Base-by-base conservation (phyloP, 768 basidiomycete species). In the Phanerochaete carnosa region DNA sequence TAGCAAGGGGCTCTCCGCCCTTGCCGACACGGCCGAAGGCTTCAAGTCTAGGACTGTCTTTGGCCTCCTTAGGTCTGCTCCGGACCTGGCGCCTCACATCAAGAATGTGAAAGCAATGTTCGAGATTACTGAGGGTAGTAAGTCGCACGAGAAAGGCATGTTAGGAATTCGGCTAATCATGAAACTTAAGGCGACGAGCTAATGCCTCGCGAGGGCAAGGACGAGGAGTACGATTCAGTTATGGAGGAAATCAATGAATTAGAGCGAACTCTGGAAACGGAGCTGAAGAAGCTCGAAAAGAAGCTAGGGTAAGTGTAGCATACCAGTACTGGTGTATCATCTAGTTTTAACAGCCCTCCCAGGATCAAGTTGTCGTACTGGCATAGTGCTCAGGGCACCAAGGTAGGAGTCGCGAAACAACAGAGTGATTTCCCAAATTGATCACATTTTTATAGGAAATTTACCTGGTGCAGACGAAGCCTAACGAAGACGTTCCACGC, bases 321-420 rank as follows among this genome's bases (percentile, higher is more conserved):
- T 33, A 45, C 9, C 35, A 54, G 62, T 23, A 43, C 53, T 32
- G 22, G 16, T n/a, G 28, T 29, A 16, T 32, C 30, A 2, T 19
- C n/a, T 55, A 28, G 51, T 22, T 62, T 53, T 64, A 45, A 66
- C 47, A 53, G 75, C 79, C 73, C 62, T 77, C 74, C 69, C 73
- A 86, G 87, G 26, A 67, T 69, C 64, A 74, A 80, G 29, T 64
- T 88, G 59, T 74, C 72, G 32, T 90, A 81, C 74, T 88, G 88
- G 87, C 86, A 97, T 66, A 94, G 92, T 64, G 83, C 85, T 2
- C 78, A 80, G 53, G 95, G 95, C 5, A 92, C 87, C 54, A 96
- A 96, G 80, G 92, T 86, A 47, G 29, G 54, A 47, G 16, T 39
- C 13, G 25, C 37, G 46, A 22, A 28, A 22, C 13, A 23, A 16